These are phyloP conservation scores for Cyberlindnera amylophila DNA, from an alignment of 805 yeast genomes.

Conservation along the genomic window DNA sequence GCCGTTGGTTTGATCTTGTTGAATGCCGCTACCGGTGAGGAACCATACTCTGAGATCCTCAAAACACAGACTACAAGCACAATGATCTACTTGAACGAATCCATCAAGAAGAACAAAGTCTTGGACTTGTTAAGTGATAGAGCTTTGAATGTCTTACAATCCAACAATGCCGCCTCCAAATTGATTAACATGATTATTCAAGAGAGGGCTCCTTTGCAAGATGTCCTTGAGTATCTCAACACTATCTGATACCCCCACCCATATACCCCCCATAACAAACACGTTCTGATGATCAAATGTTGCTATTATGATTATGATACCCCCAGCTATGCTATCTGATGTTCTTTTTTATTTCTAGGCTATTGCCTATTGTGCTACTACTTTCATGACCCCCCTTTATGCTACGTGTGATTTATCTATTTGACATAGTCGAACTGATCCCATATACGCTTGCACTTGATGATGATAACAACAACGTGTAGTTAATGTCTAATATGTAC, in stretches of 20 bases:
- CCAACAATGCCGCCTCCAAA: constrained; percentile 16
- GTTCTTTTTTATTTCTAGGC: too few species aligned
- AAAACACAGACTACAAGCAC: constrained; percentile 18
- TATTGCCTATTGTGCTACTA: too few species aligned
- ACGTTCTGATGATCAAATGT: too few species aligned
- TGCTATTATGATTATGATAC: too few species aligned
- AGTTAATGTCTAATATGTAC: too few species aligned
- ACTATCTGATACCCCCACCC: not conserved
- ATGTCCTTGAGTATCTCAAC: constrained; percentile 7
- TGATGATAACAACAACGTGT: too few species aligned
- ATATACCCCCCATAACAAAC: not conserved
- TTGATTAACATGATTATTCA: constrained; percentile 30
- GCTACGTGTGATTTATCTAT: too few species aligned
- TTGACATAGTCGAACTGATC: too few species aligned
- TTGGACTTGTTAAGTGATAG: constrained; percentile 31
- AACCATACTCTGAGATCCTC: constrained; percentile 35
- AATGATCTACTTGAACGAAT: constrained; percentile 29
- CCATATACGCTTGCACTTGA: too few species aligned
- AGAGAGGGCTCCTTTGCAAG: constrained; percentile 28
- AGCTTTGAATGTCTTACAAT: constrained; percentile 22
- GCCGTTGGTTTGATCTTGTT: constrained; percentile 44
- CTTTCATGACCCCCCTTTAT: too few species aligned
- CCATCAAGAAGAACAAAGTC: constrained; percentile 31
- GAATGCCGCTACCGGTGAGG: constrained; percentile 41
- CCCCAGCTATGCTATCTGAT: too few species aligned